These are phyloP conservation scores for Cucumis hystrix DNA, from an alignment of 306 rosid genomes.

Conservation along the genomic window DNA sequence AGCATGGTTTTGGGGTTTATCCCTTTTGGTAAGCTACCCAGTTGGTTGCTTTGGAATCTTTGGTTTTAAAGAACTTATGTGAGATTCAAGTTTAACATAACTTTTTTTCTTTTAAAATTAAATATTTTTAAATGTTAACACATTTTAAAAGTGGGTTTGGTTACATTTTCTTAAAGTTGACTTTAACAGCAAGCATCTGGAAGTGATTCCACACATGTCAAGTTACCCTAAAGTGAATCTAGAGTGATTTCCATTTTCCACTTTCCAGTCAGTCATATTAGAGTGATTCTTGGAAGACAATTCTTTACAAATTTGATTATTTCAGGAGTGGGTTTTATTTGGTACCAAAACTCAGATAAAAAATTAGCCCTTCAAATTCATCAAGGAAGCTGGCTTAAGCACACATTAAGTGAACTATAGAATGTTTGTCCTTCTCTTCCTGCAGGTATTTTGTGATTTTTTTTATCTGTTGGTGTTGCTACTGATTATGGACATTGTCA, in stretches of 20 bases:
- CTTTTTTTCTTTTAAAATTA: too few species aligned
- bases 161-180: too few species aligned
- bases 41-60: neutral
- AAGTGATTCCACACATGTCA: neutral
- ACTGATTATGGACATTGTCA: neutral
- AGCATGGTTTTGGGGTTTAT: neutral
- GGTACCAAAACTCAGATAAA: neutral
- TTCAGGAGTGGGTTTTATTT: neutral
- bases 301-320: neutral
- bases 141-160: neutral
- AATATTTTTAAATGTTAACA: neutral
- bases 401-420: neutral
- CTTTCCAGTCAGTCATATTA: neutral
- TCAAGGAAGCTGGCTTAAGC: neutral
- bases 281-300: neutral
- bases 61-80: neutral
- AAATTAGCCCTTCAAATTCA: neutral
- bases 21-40: neutral
- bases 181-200: too few species aligned
- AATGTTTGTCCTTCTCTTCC: neutral
- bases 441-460: neutral
- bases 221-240: neutral
- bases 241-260: neutral
- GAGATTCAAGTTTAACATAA: neutral
- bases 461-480: neutral